These are phyloP conservation scores for Saccharomycopsis guyanensis DNA, from an alignment of 805 yeast genomes.

Conservation along the genomic window DNA sequence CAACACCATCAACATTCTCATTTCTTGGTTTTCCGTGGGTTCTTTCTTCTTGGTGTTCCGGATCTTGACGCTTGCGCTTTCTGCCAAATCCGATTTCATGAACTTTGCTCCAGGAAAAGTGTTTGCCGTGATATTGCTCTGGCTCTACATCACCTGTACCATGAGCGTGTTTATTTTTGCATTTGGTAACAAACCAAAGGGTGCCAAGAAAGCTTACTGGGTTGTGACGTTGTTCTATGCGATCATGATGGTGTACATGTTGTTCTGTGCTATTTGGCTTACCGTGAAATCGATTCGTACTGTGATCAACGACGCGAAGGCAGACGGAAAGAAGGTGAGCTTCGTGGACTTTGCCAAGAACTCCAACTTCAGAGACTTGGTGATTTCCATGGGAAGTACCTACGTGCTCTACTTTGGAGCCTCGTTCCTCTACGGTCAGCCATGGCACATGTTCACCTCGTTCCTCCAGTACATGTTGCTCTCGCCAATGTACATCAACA, in stretches of 20 bases:
- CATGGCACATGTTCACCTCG: slow-evolving; percentile 59
- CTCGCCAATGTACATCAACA: slow-evolving; percentile 46
- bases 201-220: slow-evolving; percentile 47
- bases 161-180: slow-evolving; percentile 55
- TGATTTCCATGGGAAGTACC: slow-evolving; percentile 53
- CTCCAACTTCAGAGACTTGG: slow-evolving; percentile 39
- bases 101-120: slow-evolving; percentile 39
- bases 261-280: slow-evolving; percentile 50
- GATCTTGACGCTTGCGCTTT: slow-evolving; percentile 47
- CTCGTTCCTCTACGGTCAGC: slow-evolving; percentile 52
- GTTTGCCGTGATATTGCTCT: slow-evolving; percentile 44
- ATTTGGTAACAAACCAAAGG: slow-evolving; percentile 59
- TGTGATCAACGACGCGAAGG: slow-evolving; percentile 23
- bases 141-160: slow-evolving; percentile 50
- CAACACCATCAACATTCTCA: slow-evolving; percentile 44
- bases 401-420: slow-evolving; percentile 55
- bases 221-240: slow-evolving; percentile 50
- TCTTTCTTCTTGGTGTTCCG: slow-evolving; percentile 58
- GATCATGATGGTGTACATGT: slow-evolving; percentile 50
- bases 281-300: slow-evolving; percentile 43
- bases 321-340: slow-evolving; percentile 24
- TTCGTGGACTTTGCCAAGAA: slow-evolving; percentile 45
- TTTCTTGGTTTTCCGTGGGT: slow-evolving; percentile 60
- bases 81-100: slow-evolving; percentile 26
- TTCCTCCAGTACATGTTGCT: slow-evolving; percentile 44